Conservation (phyloP, 371 early-diverging fungal genomes). For the Rhizopus microsporus region DNA sequence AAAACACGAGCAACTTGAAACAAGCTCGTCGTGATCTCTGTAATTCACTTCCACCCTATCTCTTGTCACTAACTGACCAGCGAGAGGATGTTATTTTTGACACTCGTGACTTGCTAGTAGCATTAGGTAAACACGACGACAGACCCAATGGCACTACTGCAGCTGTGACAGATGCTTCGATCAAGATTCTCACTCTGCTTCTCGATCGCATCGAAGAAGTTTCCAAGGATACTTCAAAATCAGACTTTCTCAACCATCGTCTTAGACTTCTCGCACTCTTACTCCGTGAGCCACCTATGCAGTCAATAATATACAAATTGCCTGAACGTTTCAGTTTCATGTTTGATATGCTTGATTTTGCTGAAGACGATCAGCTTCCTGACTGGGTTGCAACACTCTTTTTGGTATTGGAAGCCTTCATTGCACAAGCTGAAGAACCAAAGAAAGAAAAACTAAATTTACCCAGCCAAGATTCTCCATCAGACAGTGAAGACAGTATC, state of each 20-base stretch:
- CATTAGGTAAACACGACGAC: slow-evolving; percentile 54
- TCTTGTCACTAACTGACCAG: slow-evolving; percentile 63
- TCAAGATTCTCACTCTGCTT: slow-evolving; percentile 36
- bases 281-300: slow-evolving; percentile 57
- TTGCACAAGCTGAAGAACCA: slow-evolving; percentile 71
- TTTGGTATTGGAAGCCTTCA: slow-evolving; percentile 67
- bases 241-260: slow-evolving; percentile 42
- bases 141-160: not conserved
- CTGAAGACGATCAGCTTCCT: slow-evolving; percentile 32
- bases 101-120: slow-evolving; percentile 65
- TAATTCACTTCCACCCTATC: slow-evolving; percentile 47
- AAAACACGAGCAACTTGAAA: slow-evolving; percentile 46
- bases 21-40: slow-evolving; percentile 54
- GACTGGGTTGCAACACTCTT: slow-evolving; percentile 69
- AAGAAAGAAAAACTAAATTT: slow-evolving; percentile 28
- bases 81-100: slow-evolving; percentile 71
- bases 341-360: slow-evolving; percentile 43
- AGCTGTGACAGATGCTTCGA: slow-evolving; percentile 7
- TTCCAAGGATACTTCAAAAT: slow-evolving; percentile 27
- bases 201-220: slow-evolving; percentile 30
- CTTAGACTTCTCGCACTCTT: slow-evolving; percentile 70
- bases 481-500: slow-evolving; percentile 21
- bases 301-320: slow-evolving; percentile 46
- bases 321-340: slow-evolving; percentile 45
- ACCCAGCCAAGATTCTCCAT: slow-evolving; percentile 6